Evolutionary conservation across 2,329 filamentous ascomycete genomes (phyloP).

Genomic region (Xylaria sp.): DNA sequence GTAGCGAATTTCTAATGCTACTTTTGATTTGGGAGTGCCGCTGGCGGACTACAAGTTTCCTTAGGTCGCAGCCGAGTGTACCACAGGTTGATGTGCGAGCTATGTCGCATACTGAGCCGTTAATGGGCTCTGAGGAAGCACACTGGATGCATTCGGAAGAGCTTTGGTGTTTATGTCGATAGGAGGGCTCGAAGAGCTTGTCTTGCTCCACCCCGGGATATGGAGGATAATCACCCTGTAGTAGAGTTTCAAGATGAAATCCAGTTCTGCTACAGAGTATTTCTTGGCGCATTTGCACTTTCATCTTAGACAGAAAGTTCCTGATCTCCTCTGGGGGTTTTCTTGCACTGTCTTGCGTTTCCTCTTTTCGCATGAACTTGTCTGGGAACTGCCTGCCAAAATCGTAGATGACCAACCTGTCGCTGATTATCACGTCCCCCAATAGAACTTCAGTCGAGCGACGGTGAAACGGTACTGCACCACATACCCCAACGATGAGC

Average conservation of each 20-base stretch:
- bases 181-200: constrained; percentile 10
- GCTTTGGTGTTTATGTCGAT: constrained; percentile 11
- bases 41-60: constrained; percentile 4
- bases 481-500: constrained; percentile 16
- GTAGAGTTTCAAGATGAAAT: constrained; percentile 15
- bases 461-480: constrained; percentile 14
- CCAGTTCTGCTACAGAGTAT: constrained; percentile 10
- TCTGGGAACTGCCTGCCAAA: constrained; percentile 24
- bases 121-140: neutral
- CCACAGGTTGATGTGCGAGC: constrained; percentile 18
- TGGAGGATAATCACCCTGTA: neutral
- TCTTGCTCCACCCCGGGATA: constrained; percentile 14
- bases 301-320: constrained; percentile 17
- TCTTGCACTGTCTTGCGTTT: constrained; percentile 1
- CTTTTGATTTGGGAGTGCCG: neutral
- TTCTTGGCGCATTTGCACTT: neutral
- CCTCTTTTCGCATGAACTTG: constrained; percentile 10
- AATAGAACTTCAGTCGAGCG: constrained; percentile 7
- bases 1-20: constrained; percentile 20
- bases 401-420: constrained; percentile 18
- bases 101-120: constrained; percentile 9
- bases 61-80: constrained; percentile 7
- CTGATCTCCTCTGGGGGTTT: constrained; percentile 11
- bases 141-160: constrained; percentile 9
- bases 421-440: constrained; percentile 21